Evolutionary conservation across 805 yeast species (phyloP).

Genomic region (Ogataea corticis): DNA sequence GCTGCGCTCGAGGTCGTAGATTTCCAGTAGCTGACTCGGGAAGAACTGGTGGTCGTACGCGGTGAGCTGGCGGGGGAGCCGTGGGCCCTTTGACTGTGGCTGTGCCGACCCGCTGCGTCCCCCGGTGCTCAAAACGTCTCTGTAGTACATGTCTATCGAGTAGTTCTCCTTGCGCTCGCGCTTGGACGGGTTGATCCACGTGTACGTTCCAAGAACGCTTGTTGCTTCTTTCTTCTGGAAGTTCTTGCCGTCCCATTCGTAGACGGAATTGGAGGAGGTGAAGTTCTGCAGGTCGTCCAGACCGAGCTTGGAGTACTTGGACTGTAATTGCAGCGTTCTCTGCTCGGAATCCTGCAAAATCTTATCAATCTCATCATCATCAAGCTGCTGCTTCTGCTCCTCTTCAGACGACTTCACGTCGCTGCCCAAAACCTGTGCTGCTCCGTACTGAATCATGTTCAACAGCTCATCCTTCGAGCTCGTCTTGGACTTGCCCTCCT

Average conservation of each 20-base stretch:
- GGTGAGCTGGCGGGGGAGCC: conserved; percentile 80
- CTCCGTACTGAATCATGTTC: conserved; percentile 84
- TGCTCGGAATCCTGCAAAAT: conserved; percentile 60
- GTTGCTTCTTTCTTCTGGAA: conserved; percentile 61
- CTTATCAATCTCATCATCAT: conserved; percentile 61
- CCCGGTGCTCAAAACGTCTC: conserved; percentile 61
- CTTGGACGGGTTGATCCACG: conserved; percentile 85
- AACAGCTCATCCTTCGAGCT: conserved; percentile 70
- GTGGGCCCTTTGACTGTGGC: conserved; percentile 58
- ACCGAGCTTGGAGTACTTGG: conserved; percentile 66
- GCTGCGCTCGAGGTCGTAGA: conserved; percentile 80
- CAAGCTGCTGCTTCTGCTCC: conserved; percentile 37
- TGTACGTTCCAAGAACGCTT: conserved; percentile 39
- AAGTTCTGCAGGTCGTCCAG: conserved; percentile 78
- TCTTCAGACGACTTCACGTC: conserved; percentile 23
- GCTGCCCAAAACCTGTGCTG: conserved; percentile 57
- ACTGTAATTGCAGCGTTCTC: conserved; percentile 61
- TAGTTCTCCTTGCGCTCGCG: conserved; percentile 84
- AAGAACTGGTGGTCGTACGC: conserved; percentile 90
- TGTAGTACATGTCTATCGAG: conserved; percentile 75
- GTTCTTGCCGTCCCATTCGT: conserved; percentile 87
- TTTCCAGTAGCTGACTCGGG: conserved; percentile 70
- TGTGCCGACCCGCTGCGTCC: conserved; percentile 45
- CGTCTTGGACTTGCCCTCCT: conserved; percentile 37
- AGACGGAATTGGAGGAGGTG: conserved; percentile 61